A percentile compares a stretch with the other conserved stretches of the same genome.
phyloP scores from a whole-genome alignment of 1,284 basidiomycete species.

The Anthracocystis walkeri region DNA sequence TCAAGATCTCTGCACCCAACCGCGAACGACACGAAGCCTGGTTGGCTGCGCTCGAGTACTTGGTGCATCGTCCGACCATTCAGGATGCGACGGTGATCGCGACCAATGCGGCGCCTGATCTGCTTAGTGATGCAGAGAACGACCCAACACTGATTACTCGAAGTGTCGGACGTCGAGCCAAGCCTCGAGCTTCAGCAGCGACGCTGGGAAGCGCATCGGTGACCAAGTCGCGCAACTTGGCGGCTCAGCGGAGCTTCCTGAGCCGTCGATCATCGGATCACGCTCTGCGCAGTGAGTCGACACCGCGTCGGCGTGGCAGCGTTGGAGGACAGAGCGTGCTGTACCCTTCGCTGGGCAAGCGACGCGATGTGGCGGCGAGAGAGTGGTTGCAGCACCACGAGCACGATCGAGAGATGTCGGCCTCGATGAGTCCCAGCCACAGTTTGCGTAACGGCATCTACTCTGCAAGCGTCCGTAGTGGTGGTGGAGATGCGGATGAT shows the following conservation, averaged over 20 bases:
- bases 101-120: constrained; percentile 33
- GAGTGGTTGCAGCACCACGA: constrained; percentile 76
- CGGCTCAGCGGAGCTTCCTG: constrained; percentile 66
- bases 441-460: constrained; percentile 33
- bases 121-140: constrained; percentile 42
- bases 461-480: constrained; percentile 34
- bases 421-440: constrained; percentile 40
- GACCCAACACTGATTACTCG: constrained; percentile 30
- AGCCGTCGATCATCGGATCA: constrained; percentile 64
- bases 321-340: constrained; percentile 72
- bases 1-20: constrained; percentile 95
- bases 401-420: constrained; percentile 43
- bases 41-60: constrained; percentile 75
- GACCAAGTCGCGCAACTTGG: constrained; percentile 46
- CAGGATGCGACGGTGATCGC: constrained; percentile 50
- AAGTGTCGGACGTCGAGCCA: constrained; percentile 31
- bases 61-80: constrained; percentile 53
- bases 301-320: constrained; percentile 80
- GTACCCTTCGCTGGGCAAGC: constrained; percentile 75
- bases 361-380: constrained; percentile 85
- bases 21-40: constrained; percentile 97
- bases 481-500: constrained; percentile 27
- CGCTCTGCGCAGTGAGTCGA: constrained; percentile 69
- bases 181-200: constrained; percentile 31
- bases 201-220: constrained; percentile 37